Evolutionary conservation across 768 basidiomycete genomes (phyloP).

Genomic region (Rhizopogon vinicolor): DNA sequence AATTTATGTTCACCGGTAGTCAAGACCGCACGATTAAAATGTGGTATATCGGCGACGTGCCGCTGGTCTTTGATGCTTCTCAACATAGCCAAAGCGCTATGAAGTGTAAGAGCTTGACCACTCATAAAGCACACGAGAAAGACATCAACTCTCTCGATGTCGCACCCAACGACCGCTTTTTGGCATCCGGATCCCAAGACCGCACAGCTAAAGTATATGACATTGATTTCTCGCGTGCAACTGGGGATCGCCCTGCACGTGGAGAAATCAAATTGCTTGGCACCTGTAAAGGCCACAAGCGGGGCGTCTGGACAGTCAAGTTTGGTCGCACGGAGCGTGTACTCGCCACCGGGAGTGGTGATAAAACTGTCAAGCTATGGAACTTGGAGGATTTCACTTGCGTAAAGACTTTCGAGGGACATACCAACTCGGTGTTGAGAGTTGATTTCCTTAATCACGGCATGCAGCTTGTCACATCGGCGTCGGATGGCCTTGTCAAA

Average conservation of each 20-base stretch:
- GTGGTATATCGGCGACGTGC: constrained; percentile 80
- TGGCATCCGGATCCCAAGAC: constrained; percentile 96
- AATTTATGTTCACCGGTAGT: constrained; percentile 91
- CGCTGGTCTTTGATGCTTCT: constrained; percentile 22
- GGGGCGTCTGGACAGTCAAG: constrained; percentile 92
- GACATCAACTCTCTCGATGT: constrained; percentile 97
- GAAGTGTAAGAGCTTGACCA: constrained; percentile 73
- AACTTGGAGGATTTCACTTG: constrained; percentile 91
- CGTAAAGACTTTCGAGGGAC: constrained; percentile 95
- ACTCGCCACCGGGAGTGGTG: constrained; percentile 91
- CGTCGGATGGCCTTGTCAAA: constrained; percentile 94
- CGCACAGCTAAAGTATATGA: constrained; percentile 89
- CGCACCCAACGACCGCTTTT: constrained; percentile 79
- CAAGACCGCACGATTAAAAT: constrained; percentile 98
- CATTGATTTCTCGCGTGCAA: constrained; percentile 50
- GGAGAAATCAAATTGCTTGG: constrained; percentile 78
- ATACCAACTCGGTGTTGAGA: constrained; percentile 92
- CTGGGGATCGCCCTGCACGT: constrained; percentile 38
- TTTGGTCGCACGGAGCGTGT: constrained; percentile 82
- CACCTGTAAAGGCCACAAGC: constrained; percentile 92
- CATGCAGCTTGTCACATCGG: constrained; percentile 83
- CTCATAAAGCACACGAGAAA: constrained; percentile 93
- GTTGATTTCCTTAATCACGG: constrained; percentile 87
- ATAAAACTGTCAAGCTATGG: constrained; percentile 94
- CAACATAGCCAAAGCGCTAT: constrained; percentile 19